A percentile compares a stretch with the other conserved stretches of the same genome.
Conservation (phyloP, 441 rosid species). For the Hura crepitans region DNA sequence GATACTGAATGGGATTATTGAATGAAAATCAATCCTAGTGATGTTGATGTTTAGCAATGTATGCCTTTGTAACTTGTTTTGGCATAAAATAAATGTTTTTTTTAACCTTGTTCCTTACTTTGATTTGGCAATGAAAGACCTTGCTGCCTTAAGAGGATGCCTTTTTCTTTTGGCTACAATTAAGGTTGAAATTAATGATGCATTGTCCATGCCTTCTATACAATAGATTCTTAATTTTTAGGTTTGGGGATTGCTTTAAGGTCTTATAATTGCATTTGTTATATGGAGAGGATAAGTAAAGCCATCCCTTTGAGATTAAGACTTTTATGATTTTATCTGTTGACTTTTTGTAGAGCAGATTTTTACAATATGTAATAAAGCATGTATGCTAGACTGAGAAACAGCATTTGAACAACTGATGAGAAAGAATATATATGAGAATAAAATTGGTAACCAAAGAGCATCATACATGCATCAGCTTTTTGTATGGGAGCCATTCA, state of each 20-base stretch:
- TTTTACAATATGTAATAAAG: background rate
- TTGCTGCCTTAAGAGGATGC: background rate
- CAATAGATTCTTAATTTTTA: background rate
- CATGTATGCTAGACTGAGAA: background rate
- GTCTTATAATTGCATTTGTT: background rate
- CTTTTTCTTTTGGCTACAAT: background rate
- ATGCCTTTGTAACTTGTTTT: background rate
- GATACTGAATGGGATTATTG: background rate
- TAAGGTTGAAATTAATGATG: background rate
- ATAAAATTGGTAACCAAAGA: background rate
- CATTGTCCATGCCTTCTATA: background rate
- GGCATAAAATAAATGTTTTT: too few relatives aligned
- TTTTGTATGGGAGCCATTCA: background rate
- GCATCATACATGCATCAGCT: background rate
- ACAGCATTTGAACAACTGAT: background rate
- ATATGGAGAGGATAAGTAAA: background rate
- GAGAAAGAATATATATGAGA: background rate
- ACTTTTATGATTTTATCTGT: background rate
- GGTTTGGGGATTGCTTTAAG: conserved; percentile 2
- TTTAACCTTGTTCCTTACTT: too few relatives aligned
- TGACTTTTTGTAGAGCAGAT: background rate
- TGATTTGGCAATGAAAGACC: background rate
- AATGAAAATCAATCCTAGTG: background rate
- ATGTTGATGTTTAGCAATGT: background rate
- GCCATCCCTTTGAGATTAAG: background rate